Evolutionary conservation across 495 filamentous ascomycete genomes (phyloP), one percentile per base, ranked within the genome.

Genomic region (Hypoxylon subgilvum): DNA sequence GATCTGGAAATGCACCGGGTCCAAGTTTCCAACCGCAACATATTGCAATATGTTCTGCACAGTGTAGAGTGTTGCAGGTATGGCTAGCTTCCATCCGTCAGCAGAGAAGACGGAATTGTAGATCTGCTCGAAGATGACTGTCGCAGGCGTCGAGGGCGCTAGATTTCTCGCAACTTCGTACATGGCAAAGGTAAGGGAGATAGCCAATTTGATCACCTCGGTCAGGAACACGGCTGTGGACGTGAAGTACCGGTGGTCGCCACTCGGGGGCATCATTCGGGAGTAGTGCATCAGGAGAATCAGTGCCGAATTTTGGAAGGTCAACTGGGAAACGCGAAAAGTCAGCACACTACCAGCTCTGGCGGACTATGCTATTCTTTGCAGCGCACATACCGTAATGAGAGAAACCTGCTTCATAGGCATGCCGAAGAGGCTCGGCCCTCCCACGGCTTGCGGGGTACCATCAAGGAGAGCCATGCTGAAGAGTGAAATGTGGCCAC

Each of bases 31-130:
- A 16, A 97, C 82, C 1, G 91, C 94, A 42, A 96, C 82, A 71
- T 96, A 98, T 72, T 97, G 91, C 14, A 98, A 74, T 3, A 87
- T 88, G 68, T 96, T 97, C 65, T 96, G 89, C 19, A 96, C 60
- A 0, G 94, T 96, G 67, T 96, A 97, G 2, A 97, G 79, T 34
- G 84, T 80, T 6, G 92, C 94, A 0, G 94, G 93, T 30, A 97
- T 88, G 4, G 90, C 91, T 58, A 98, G 69, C 72, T 97, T 97
- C 94, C 94, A 98, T 64, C 90, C 90, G 62, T 98, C 94, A n/a
- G 88, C 86, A 2, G 88, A 87, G 68, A 97, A 96, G 0, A 96
- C 86, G 10, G 88, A 83, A 39, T 79, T 82, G 61, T 82, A 86
- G n/a, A 97, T 83, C 57, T 89, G 85, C 57, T 83, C 84, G 72